Base-by-base conservation (phyloP, 2,329 filamentous ascomycete species). In the Beauveria sp. region DNA sequence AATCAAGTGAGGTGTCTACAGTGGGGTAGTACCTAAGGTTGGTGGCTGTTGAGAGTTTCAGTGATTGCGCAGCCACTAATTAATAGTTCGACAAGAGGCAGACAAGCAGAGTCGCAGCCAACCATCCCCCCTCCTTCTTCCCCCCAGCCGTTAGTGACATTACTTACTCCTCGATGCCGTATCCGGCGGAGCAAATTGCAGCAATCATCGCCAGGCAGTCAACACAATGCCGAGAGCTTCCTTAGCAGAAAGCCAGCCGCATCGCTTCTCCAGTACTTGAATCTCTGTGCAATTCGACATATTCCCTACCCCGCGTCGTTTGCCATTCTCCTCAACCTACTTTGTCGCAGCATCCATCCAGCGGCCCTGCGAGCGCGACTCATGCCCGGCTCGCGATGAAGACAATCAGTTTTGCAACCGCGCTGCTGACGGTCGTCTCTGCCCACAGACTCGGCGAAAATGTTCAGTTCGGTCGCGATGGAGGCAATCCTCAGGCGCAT, bases 371-470 rank as follows among this genome's bases (percentile, higher is more conserved):
- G 20, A 22, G 41, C 12, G 12, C 24, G 37, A 52, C 48, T 16
- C 37, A 52, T 52, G 56, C 46, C 44, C 56, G n/a, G n/a, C 34
- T 40, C 50, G 24, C 50, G 28, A 59, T 59, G 57, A 59, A 54
- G 57, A 54, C 50, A 16, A 51, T 59, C 26, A 22, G 26, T 30
- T 47, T 59, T 59, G 57, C 50, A 26, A 59, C 50, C 26, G 40
- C 22, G 16, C 57, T 59, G 16, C 41, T 59, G 28, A 41, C 50
- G 47, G 48, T 34, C 20, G 41, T 44, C 57, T 59, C 57, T 20
- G 57, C 57, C 30, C 41, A 59, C 41, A 46, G 30, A 20, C 40
- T 46, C 37, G 50, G 26, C 26, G 28, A 26, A 4, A 43, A 40
- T 26, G 16, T 16, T 12, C 28, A 37, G 6, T 26, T 40, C 8